Percentiles rank a stretch among this genome's conserved stretches.
Evolutionary conservation across 2,329 filamentous ascomycete species (phyloP).

Genomic region (Cytospora schulzeri): DNA sequence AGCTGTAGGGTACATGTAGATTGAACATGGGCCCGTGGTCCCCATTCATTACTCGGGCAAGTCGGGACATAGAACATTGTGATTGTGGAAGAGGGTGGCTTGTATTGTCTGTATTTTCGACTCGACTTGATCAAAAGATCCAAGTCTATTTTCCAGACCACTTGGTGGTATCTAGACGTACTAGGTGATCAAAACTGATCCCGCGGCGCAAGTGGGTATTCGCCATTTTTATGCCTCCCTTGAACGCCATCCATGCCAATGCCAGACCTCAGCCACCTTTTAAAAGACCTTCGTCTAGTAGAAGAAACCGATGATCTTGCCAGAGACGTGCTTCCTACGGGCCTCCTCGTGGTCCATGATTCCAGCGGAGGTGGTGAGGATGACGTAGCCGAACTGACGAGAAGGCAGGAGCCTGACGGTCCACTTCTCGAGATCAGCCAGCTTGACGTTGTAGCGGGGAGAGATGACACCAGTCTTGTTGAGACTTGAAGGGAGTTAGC

Average conservation of each 20-base stretch:
- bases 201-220: slow-evolving; percentile 13
- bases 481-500: slow-evolving; percentile 51
- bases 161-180: slow-evolving; percentile 19
- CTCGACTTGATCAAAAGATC: slow-evolving; percentile 12
- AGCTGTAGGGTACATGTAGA: too few species aligned
- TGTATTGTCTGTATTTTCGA: slow-evolving; percentile 17
- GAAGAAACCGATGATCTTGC: slow-evolving; percentile 99
- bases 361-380: slow-evolving; percentile 97
- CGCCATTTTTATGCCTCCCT: slow-evolving; percentile 24
- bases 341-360: slow-evolving; percentile 99
- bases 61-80: background rate
- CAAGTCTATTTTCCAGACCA: slow-evolving; percentile 21
- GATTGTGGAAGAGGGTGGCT: slow-evolving; percentile 5
- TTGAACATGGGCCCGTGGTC: background rate
- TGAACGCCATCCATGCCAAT: slow-evolving; percentile 33
- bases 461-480: slow-evolving; percentile 99
- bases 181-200: slow-evolving; percentile 17
- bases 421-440: slow-evolving; percentile 99
- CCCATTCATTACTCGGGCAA: background rate
- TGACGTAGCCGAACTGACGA: slow-evolving; percentile 99
- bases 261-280: slow-evolving; percentile 25
- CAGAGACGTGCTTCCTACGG: slow-evolving; percentile 96
- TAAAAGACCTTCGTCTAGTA: slow-evolving; percentile 63
- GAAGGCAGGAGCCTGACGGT: slow-evolving; percentile 98
- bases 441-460: slow-evolving; percentile 98